Evolutionary conservation across 352 stramenopile species (phyloP).

Genomic region (Peronospora farinosa): DNA sequence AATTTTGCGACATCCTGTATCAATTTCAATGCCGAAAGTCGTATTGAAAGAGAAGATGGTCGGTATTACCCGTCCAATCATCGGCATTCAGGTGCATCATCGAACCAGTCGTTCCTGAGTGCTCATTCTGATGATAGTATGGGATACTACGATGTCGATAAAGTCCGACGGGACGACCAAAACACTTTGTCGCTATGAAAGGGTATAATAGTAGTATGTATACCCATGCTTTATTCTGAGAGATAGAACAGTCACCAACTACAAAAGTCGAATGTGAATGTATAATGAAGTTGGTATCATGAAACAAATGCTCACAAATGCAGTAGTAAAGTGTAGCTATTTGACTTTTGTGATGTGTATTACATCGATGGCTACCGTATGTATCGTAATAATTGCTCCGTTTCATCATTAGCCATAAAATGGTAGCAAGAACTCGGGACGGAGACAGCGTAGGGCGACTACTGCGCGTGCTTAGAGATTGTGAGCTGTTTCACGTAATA

Average conservation of each 20-base stretch:
- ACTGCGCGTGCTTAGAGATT: constrained; percentile 35
- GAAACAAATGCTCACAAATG: no score
- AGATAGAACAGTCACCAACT: constrained; percentile 23
- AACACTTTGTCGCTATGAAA: constrained; percentile 26
- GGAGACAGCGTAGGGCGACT: constrained; percentile 32
- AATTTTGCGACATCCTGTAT: constrained; percentile 24
- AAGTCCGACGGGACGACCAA: constrained; percentile 13
- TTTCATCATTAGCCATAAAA: constrained; percentile 1
- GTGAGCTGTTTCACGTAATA: constrained; percentile 40
- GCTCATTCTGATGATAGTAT: constrained; percentile 54
- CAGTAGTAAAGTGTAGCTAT: constrained; percentile 1
- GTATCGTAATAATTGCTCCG: neutral
- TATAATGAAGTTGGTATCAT: constrained; percentile 22
- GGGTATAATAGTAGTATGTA: no score
- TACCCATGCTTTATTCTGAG: constrained; percentile 3
- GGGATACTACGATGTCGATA: constrained; percentile 44
- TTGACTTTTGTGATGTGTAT: neutral
- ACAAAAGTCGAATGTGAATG: constrained; percentile 14
- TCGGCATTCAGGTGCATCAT: constrained; percentile 39
- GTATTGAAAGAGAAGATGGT: constrained; percentile 24
- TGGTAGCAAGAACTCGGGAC: constrained; percentile 10
- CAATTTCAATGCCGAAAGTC: constrained; percentile 27
- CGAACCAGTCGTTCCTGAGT: constrained; percentile 52
- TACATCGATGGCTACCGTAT: neutral
- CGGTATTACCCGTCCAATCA: constrained; percentile 23